Evolutionary conservation across 2,329 filamentous ascomycete genomes (phyloP), one percentile per base, ranked within the genome.

Genomic region (Hypoxylon sp.): DNA sequence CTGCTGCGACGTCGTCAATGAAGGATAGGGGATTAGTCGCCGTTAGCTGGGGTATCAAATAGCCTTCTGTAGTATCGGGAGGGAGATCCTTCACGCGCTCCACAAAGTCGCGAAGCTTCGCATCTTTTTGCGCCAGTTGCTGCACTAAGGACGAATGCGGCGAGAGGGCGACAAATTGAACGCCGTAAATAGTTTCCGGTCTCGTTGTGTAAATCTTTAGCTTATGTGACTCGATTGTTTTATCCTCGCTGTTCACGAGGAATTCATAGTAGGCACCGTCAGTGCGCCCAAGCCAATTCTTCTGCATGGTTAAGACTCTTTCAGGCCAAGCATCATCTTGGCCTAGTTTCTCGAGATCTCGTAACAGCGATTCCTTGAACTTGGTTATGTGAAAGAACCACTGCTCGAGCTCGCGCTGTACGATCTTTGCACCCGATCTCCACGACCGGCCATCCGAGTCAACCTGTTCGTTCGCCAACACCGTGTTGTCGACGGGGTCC

Each of bases 401-500:
- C 79, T 97, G 94, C 80, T 92, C 93, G 53, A 97, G 83, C 73
- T 88, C 88, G 66, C 89, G 84, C 81, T 94, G 92, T 80, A 96
- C 91, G 17, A 97, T 93, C 77, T 92, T 90, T 55, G 92, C 94
- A 8, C 94, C 94, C 1, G 93, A 96, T 63, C 94, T 88, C 94
- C 94, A 97, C 1, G 94, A 97, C 74, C 85, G 89, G 33, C 94
- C 94, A 76, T 93, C 91, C 55, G 91, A 86, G 77, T 97, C 93
- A n/a, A 97, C 93, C 81, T 97, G 94, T 80, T 97, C 94, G 78
- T 97, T 97, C 10, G 94, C 94, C 66, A 97, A 84, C 14, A 97
- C 94, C 0, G 94, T 97, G 78, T 92, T 91, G 78, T 97, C 94
- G 30, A 97, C 87, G 1, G 94, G 94, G 73, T 97, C 94, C 82